Base-by-base conservation (phyloP, 2,329 filamentous ascomycete species). In the Beauveria brongniartii region DNA sequence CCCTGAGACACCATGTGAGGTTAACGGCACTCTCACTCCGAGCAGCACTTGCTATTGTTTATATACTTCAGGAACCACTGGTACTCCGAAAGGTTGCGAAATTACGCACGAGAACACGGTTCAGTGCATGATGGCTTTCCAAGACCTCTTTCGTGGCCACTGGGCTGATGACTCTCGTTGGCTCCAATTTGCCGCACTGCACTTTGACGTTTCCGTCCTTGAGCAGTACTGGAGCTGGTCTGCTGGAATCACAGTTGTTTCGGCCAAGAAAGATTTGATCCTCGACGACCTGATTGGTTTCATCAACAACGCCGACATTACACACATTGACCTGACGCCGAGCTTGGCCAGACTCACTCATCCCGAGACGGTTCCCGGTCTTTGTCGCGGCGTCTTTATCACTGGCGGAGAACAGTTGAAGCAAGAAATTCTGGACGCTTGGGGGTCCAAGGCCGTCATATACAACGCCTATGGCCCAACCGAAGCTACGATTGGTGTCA, bases 221-320 rank as follows among this genome's bases (percentile, higher is more conserved):
- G 92, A 97, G 69, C 92, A 96, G 68, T 97, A 93, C 71, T 97
- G 91, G 91, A 94, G 88, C 62, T 97, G 92, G 92, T 91, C 88
- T 30, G 89, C 94, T 1, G 92, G 92, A 1, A 92, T 97, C 28
- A 87, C 89, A 4, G 82, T 97, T 0, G 88, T 93, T 2, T 87
- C 90, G 2, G 92, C 90, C 7, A 89, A 91, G 0, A 83, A 90
- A 65, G 92, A 97, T 69, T 70, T 96, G 1, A 87, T 97, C 1
- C 86, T 97, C 40, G 90, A 94, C 67, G 91, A 97, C 67, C 78
- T 97, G 18, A 80, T 88, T 1, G 82, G 82, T 1, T 85, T 87
- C 0, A 93, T 97, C 62, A 83, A 82, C 20, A 79, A 78, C 24
- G 79, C 96, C 4, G 75, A 78, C 9, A 93, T 97, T 64, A 96